phyloP scores from a whole-genome alignment of 2,329 filamentous ascomycete species.

The Monilinia laxa region DNA sequence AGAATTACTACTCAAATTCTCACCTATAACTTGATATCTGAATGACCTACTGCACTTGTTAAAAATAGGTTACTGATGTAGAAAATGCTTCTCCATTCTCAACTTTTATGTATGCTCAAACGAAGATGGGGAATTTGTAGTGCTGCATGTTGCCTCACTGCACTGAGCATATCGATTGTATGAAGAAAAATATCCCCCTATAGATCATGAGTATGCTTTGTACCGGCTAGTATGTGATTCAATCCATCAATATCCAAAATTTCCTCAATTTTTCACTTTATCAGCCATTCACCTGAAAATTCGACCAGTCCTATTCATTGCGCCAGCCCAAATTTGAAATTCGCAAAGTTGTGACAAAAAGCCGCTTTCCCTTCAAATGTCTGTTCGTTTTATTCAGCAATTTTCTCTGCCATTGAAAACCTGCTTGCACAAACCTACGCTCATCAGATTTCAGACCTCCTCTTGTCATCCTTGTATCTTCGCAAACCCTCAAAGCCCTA shows the following conservation, averaged over 20 bases:
- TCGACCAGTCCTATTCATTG: neutral
- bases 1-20: neutral
- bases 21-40: neutral
- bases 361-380: neutral
- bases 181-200: neutral
- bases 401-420: neutral
- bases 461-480: neutral
- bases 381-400: neutral
- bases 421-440: neutral
- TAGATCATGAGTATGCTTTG: neutral
- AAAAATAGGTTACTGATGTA: too few species aligned
- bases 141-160: neutral
- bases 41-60: neutral
- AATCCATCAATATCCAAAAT: neutral
- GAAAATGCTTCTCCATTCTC: too few species aligned
- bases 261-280: neutral
- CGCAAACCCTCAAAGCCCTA: neutral
- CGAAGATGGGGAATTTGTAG: neutral
- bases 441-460: too few species aligned
- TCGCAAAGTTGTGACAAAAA: neutral
- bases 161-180: neutral
- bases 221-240: neutral
- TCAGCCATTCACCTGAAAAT: neutral
- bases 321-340: neutral
- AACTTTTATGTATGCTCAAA: too few species aligned